phyloP scores from a whole-genome alignment of 805 yeast genomes.

The Vanderwaltozyma polyspora region DNA sequence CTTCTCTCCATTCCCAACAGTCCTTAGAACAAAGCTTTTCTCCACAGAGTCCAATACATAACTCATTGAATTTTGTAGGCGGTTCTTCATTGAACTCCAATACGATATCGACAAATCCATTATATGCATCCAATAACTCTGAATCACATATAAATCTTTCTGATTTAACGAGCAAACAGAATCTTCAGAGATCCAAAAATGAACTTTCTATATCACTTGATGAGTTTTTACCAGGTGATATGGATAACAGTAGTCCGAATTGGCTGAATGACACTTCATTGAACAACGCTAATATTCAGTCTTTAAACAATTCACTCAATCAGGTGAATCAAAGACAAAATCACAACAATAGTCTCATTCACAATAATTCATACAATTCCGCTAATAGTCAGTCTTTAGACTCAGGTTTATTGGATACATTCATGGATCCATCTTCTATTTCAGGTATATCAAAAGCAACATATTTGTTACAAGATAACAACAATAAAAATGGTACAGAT shows the following conservation, averaged over 20 bases:
- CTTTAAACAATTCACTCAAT: not conserved
- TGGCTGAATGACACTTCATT: too few relatives aligned
- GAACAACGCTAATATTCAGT: not conserved
- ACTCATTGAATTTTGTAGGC: not conserved
- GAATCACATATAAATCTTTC: slow-evolving; percentile 11
- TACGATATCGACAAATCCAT: slow-evolving; percentile 1
- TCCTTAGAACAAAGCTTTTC: slow-evolving; percentile 23
- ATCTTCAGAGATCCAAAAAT: not conserved
- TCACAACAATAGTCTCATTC: slow-evolving; percentile 4
- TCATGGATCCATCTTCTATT: slow-evolving; percentile 23
- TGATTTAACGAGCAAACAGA: slow-evolving; percentile 4
- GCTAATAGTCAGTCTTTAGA: not conserved
- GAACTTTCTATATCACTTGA: not conserved
- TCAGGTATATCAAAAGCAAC: slow-evolving; percentile 15
- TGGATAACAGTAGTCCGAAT: not conserved
- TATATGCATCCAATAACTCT: slow-evolving; percentile 12
- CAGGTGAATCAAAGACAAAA: not conserved
- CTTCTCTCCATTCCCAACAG: slow-evolving; percentile 24
- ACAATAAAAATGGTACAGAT: not conserved
- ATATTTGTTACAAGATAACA: slow-evolving; percentile 9
- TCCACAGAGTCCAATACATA: slow-evolving; percentile 22
- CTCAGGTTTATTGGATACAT: slow-evolving; percentile 33
- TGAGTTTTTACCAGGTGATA: slow-evolving; percentile 2
- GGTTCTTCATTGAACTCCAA: slow-evolving; percentile 2
- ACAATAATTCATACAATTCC: slow-evolving; percentile 8